Conservation (phyloP, 257 asterid genomes). For the Solanum microdontum region DNA sequence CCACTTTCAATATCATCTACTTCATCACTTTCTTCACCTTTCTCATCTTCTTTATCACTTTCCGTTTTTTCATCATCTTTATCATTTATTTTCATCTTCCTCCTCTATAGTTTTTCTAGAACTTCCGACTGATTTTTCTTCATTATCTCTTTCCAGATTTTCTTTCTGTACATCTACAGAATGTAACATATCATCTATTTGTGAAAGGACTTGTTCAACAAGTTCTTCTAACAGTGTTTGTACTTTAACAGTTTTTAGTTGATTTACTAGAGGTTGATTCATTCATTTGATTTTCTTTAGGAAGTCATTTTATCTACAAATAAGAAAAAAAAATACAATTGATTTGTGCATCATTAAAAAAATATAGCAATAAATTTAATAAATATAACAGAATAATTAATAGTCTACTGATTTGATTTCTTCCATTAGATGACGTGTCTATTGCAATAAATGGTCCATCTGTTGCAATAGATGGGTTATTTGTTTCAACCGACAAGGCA, state of each 20-base stretch:
- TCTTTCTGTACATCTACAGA: not conserved
- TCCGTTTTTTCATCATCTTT: no score
- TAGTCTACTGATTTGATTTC: no score
- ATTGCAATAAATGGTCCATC: no score
- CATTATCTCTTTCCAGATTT: no score
- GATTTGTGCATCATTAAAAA: no score
- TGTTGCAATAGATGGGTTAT: no score
- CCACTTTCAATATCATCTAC: not conserved
- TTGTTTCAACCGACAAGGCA: no score
- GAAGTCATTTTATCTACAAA: not conserved
- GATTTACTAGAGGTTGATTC: not conserved
- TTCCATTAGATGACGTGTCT: no score
- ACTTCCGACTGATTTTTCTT: not conserved
- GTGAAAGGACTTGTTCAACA: not conserved
- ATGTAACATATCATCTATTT: not conserved
- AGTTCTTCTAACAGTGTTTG: not conserved
- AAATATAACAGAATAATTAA: no score
- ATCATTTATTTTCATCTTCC: not conserved
- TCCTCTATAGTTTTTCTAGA: not conserved
- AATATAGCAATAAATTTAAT: not conserved
- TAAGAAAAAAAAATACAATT: not conserved
- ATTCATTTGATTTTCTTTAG: no score
- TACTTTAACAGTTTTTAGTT: not conserved
- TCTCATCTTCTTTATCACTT: no score
- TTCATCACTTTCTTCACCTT: not conserved